phyloP scores from a whole-genome alignment of 306 rosid species.

The Ammopiptanthus mongolicus region DNA sequence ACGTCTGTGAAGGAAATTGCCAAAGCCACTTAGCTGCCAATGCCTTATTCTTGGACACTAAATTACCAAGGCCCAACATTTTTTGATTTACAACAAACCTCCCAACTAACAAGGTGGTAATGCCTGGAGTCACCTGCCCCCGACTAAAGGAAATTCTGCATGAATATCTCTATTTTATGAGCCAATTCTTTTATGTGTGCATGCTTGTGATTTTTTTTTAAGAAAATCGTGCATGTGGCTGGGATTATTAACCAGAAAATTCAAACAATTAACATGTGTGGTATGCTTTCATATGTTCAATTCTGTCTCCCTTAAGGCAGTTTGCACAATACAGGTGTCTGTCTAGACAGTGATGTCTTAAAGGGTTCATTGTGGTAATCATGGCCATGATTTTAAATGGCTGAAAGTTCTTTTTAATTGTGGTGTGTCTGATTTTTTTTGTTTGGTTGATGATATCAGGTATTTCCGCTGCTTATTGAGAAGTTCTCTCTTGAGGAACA shows the following conservation, averaged over 20 bases:
- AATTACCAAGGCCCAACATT: too few relatives aligned
- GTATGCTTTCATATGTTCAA: background rate
- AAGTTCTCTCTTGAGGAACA: slow-evolving; percentile 90
- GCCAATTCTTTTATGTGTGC: background rate
- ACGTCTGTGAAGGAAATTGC: too few relatives aligned
- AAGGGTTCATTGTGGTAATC: background rate
- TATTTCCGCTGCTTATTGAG: slow-evolving; percentile 86
- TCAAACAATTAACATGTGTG: background rate
- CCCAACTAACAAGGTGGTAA: too few relatives aligned
- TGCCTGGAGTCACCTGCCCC: too few relatives aligned
- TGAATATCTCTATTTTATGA: too few relatives aligned
- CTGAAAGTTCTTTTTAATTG: background rate
- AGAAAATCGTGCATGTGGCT: background rate
- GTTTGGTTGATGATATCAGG: slow-evolving; percentile 49
- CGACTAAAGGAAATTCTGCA: too few relatives aligned
- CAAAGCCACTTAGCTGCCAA: too few relatives aligned
- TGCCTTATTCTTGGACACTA: too few relatives aligned
- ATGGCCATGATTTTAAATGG: background rate
- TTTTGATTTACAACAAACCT: too few relatives aligned
- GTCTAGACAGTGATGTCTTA: background rate
- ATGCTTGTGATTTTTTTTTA: background rate
- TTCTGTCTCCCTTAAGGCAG: background rate
- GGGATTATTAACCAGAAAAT: slow-evolving; percentile 15
- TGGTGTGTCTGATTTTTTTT: slow-evolving; percentile 1
- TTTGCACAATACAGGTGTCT: background rate